Evolutionary conservation across 192 early-diverging fungal species (phyloP), one percentile per base, ranked within the genome.

Genomic region (Borealophlyctis nickersoniae): DNA sequence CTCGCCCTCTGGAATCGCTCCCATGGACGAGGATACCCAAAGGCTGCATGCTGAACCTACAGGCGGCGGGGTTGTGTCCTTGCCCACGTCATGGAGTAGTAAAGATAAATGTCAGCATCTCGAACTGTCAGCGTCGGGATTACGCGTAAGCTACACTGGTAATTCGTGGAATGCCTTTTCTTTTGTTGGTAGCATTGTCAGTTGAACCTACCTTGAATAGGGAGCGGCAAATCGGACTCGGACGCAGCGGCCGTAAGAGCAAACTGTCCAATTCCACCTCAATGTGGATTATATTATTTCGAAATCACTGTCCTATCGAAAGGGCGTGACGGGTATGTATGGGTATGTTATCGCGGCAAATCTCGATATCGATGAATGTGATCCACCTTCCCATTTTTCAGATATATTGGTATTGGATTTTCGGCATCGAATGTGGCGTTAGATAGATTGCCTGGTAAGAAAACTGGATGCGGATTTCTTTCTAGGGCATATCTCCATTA

Each of bases 321-420:
- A 73, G 97, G 95, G 31, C 72, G 86, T 32, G 83, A 91, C 67
- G 97, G 95, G 50, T 94, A 36, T 22, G 58, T 31, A 4, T 24
- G 1, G 11, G 45, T 13, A 48, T 9, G 45, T 9, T 13, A n/a
- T 9, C 11, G 9, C 45, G 22, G 19, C 22, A 19, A 0, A 28
- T 56, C 19, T 56, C 1, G 22, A 19, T 55, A 14, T 27, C 16
- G 16, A 29, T 58, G 35, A 9, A 31, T 53, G 54, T 31, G n/a
- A 33, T 35, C n/a, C n/a, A n/a, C 36, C 52, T 23, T 22, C 23
- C 14, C 16, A 3, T 26, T 32, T 19, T 27, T 33, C 58, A 63
- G 73, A n/a, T 82, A 87, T 59, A 95, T 98, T 70, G 94, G 92
- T 5, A 78, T 98, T 45, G 97, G 97, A n/a, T 79, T 97, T 32